Evolutionary conservation across 768 basidiomycete genomes (phyloP), one percentile per base, ranked within the genome.

Genomic region (Postia placenta): DNA sequence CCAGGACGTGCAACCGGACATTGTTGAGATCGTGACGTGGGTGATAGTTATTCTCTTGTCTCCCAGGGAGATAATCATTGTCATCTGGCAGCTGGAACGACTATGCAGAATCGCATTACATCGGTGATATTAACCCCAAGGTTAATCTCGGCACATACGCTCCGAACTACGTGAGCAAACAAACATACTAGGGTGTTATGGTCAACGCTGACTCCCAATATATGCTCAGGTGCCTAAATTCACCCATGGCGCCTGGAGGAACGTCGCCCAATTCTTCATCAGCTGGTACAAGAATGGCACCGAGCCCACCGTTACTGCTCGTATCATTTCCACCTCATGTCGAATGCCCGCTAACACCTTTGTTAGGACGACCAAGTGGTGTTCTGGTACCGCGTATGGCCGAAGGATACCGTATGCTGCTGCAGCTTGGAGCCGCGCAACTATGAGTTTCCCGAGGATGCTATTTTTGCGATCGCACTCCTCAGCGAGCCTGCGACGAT

Each of bases 31-130:
- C 44, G 49, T 19, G 42, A 30, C 6, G 41, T 46, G 44, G 24
- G 48, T 50, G 23, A 17, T n/a, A n/a, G n/a, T n/a, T n/a, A 27
- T 37, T 25, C 0, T 20, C 22, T 24, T 42, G 45, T 51, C 40
- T 28, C 14, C 23, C 25, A 22, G 7, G 19, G 4, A 41, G 15
- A 41, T 24, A 19, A n/a, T n/a, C n/a, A n/a, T n/a, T n/a, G n/a
- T n/a, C n/a, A n/a, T n/a, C n/a, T n/a, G n/a, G 40, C 25, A 24
- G 19, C 1, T 62, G 59, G 60, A 64, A 63, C 54, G 61, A 51
- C 41, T 52, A 61, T 46, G 68, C 62, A 25, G 68, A 69, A 54
- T 70, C 71, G 7, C 71, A 71, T 35, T 76, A 75, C 58, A 73
- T 75, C 33, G 67, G 68, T 41, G 67, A 69, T 5, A 54, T 66